Conservation (phyloP, 176 grass and related monocot species). For the Musa troglodytarum region DNA sequence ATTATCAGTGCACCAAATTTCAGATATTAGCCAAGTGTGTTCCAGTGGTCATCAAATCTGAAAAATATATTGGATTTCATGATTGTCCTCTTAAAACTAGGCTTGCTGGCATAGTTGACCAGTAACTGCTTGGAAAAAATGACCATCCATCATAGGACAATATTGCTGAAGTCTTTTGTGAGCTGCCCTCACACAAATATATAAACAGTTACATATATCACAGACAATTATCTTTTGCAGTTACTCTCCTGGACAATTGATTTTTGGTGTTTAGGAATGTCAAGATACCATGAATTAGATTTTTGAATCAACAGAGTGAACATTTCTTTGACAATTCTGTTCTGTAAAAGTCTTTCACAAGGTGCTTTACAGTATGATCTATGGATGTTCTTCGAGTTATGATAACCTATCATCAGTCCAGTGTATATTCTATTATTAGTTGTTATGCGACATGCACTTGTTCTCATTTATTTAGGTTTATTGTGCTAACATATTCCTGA, state of each 20-base stretch:
- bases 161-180: neutral
- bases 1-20: neutral
- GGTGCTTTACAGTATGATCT: neutral
- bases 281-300: neutral
- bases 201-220: neutral
- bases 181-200: neutral
- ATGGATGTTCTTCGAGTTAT: neutral
- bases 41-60: neutral
- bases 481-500: neutral
- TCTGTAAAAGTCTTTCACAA: neutral
- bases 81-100: neutral
- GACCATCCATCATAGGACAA: neutral
- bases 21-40: neutral
- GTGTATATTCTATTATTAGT: neutral
- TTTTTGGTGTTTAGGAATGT: neutral
- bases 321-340: neutral
- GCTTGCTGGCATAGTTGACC: neutral
- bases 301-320: neutral
- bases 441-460: neutral
- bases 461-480: neutral
- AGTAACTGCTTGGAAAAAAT: neutral
- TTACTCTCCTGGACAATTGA: neutral
- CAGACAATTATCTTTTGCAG: neutral
- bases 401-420: too few species aligned
- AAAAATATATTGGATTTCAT: neutral